These are phyloP conservation scores for Brassica rapa DNA, from an alignment of 345 rosid species.

Conservation along the genomic window DNA sequence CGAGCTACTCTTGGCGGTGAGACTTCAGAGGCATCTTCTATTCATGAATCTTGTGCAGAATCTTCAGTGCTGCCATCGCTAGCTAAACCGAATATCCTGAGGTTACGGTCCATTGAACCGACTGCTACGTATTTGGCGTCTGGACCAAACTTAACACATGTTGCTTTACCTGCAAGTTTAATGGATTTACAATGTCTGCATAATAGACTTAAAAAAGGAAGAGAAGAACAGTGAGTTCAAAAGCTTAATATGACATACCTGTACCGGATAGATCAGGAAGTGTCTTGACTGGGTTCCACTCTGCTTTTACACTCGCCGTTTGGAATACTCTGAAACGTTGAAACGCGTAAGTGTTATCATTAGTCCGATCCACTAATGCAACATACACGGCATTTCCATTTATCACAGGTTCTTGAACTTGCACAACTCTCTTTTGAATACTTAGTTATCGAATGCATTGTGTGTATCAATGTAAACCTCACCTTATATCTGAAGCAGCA, in stretches of 20 bases:
- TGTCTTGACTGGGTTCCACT: constrained; percentile 85
- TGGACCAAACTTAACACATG: constrained; percentile 70
- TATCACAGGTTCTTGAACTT: constrained; percentile 2
- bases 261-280: constrained; percentile 95
- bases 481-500: constrained; percentile 92
- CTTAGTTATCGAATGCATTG: neutral
- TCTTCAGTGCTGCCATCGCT: constrained; percentile 41
- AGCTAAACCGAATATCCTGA: constrained; percentile 79
- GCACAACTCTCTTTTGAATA: neutral
- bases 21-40: neutral
- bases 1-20: constrained; percentile 23
- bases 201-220: neutral
- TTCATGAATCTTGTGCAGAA: constrained; percentile 49
- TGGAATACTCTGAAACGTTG: constrained; percentile 65
- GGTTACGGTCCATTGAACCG: constrained; percentile 97
- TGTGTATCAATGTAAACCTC: constrained; percentile 10
- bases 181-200: constrained; percentile 1
- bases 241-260: constrained; percentile 46
- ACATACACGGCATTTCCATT: constrained; percentile 3
- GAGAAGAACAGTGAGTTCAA: neutral
- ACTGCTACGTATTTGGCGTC: constrained; percentile 85
- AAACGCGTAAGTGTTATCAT: neutral
- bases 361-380: neutral
- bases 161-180: constrained; percentile 62
- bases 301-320: constrained; percentile 89